phyloP scores from a whole-genome alignment of 306 rosid species.

The Quercus bicolor region DNA sequence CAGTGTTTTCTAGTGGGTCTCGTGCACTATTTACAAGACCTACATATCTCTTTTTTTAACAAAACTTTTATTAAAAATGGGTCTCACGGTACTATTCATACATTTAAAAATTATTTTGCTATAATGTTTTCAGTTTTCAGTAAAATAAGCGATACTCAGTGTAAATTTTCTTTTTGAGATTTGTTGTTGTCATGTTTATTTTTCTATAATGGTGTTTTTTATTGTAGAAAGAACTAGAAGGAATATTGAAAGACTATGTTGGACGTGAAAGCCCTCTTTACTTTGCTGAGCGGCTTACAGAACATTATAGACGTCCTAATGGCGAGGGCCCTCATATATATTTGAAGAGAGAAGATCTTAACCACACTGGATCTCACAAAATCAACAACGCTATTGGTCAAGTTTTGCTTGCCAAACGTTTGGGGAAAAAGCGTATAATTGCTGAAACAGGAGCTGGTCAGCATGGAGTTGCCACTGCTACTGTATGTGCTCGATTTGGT shows the following conservation, averaged over 20 bases:
- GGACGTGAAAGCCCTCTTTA: slow-evolving; percentile 95
- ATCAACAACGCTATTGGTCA: slow-evolving; percentile 94
- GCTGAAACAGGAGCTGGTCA: slow-evolving; percentile 99
- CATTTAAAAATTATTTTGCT: no score
- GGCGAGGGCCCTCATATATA: slow-evolving; percentile 89
- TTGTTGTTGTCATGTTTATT: no score
- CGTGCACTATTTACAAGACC: no score
- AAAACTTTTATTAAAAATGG: no score
- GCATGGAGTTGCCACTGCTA: slow-evolving; percentile 98
- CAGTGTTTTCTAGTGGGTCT: no score
- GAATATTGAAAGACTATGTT: slow-evolving; percentile 83
- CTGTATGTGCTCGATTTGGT: slow-evolving; percentile 94
- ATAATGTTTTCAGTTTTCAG: no score
- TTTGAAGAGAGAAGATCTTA: slow-evolving; percentile 97
- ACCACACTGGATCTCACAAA: slow-evolving; percentile 97
- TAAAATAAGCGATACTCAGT: no score
- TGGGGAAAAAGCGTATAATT: slow-evolving; percentile 84
- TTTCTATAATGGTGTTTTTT: no score
- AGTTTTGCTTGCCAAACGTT: slow-evolving; percentile 83
- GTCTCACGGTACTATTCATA: no score
- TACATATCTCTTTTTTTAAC: no score
- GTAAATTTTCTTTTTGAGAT: no score
- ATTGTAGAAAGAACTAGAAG: slow-evolving; percentile 69
- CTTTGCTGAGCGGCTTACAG: slow-evolving; percentile 91
- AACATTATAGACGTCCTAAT: slow-evolving; percentile 68